phyloP scores from a whole-genome alignment of 2,329 filamentous ascomycete genomes.

The Alternaria arbusti region DNA sequence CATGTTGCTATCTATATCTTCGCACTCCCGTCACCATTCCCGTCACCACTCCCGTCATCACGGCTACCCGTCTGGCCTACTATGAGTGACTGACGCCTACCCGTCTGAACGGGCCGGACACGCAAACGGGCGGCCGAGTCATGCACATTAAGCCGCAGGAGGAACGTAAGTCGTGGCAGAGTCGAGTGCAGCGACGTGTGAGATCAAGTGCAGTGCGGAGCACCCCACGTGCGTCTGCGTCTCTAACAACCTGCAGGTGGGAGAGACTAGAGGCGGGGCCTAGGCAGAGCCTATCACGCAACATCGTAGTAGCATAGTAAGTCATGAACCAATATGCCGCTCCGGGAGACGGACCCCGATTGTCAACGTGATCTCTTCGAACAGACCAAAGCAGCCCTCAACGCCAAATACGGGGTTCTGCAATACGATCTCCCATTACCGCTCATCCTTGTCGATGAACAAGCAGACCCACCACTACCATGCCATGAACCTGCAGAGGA shows the following conservation, averaged over 20 bases:
- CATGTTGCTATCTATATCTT: background rate
- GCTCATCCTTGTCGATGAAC: slow-evolving; percentile 12
- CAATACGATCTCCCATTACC: slow-evolving; percentile 18
- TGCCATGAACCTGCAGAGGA: slow-evolving; percentile 19
- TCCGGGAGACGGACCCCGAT: slow-evolving; percentile 15
- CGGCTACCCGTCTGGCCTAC: background rate
- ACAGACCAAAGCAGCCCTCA: slow-evolving; percentile 13
- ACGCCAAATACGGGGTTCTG: slow-evolving; percentile 9
- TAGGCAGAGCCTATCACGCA: background rate
- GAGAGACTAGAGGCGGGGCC: background rate
- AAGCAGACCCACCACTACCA: slow-evolving; percentile 4
- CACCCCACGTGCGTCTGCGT: background rate
- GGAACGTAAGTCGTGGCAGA: background rate
- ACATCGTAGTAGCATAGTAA: background rate
- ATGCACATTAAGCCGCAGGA: background rate
- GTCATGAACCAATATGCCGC: slow-evolving; percentile 12
- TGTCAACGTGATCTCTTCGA: slow-evolving; percentile 15
- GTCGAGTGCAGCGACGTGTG: background rate
- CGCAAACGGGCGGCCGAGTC: background rate
- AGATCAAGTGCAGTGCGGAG: background rate
- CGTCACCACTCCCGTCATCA: background rate
- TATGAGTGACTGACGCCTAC: background rate
- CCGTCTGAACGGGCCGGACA: background rate
- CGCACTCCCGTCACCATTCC: background rate
- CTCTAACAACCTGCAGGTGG: background rate